A percentile compares a stretch with the other conserved stretches of the same genome.
Evolutionary conservation across 257 asterid genomes (phyloP).

Genomic region (Solanum okadae): DNA sequence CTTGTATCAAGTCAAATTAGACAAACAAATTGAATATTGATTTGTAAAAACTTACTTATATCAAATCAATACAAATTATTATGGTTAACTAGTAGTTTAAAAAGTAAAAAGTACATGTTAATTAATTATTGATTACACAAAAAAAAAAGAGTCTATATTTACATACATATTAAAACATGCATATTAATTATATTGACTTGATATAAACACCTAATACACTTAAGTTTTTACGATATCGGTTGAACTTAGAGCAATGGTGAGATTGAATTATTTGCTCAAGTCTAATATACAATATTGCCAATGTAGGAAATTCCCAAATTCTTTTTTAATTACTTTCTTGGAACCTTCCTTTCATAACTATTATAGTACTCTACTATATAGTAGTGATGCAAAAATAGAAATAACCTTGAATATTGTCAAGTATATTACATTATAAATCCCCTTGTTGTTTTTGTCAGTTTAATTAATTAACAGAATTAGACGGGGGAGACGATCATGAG

Average conservation of each 20-base stretch:
- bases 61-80: no score
- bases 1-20: no score
- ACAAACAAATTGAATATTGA: not conserved
- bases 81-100: not conserved
- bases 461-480: not conserved
- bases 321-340: not conserved
- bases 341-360: not conserved
- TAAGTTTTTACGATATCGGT: not conserved
- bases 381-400: not conserved
- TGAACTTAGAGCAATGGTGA: not conserved
- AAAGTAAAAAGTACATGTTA: not conserved
- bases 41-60: no score
- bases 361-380: not conserved
- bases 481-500: not conserved
- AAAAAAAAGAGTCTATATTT: no score
- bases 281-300: not conserved
- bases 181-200: not conserved
- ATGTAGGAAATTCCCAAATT: not conserved
- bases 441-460: not conserved
- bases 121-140: no score
- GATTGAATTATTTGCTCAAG: not conserved
- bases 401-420: not conserved
- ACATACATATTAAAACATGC: no score
- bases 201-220: rapidly evolving
- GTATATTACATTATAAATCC: not conserved